These are phyloP conservation scores for Cystofilobasidium bisporidii DNA, from an alignment of 768 basidiomycete genomes.

Conservation along the genomic window DNA sequence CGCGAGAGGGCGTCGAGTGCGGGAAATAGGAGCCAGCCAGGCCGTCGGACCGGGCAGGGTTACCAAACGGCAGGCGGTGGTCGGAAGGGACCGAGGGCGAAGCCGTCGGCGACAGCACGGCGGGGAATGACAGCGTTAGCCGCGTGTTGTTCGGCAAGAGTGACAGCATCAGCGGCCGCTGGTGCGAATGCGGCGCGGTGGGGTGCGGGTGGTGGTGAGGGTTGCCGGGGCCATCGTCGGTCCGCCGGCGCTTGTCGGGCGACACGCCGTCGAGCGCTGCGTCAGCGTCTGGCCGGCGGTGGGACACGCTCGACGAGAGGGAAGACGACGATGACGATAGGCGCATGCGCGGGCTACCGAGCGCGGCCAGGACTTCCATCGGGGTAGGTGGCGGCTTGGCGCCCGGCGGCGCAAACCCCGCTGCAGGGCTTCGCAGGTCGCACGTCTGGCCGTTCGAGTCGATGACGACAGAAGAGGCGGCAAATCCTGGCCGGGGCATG, in stretches of 20 bases:
- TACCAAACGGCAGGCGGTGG: not conserved
- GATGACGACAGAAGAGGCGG: constrained; percentile 2
- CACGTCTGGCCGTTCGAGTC: not conserved
- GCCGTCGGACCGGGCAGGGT: not conserved
- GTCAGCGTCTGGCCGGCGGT: too few relatives aligned
- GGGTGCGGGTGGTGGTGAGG: too few relatives aligned
- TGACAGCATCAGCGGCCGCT: not conserved
- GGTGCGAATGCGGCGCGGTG: not conserved
- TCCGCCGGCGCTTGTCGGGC: not conserved
- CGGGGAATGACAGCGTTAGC: not conserved
- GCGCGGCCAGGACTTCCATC: constrained; percentile 1
- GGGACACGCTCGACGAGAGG: too few relatives aligned
- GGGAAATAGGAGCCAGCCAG: not conserved
- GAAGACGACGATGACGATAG: too few relatives aligned
- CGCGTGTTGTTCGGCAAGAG: not conserved
- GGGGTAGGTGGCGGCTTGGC: not conserved
- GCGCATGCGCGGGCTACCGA: not conserved
- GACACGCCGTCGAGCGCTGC: not conserved
- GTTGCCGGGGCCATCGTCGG: too few relatives aligned
- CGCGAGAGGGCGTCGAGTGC: not conserved
- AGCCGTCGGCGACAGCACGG: constrained; percentile 3
- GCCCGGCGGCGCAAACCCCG: not conserved
- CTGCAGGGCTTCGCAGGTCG: not conserved
- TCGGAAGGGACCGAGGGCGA: not conserved
- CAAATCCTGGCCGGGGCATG: not conserved